Base-by-base conservation (phyloP, 2,329 filamentous ascomycete species). In the Diplodia sapinea region DNA sequence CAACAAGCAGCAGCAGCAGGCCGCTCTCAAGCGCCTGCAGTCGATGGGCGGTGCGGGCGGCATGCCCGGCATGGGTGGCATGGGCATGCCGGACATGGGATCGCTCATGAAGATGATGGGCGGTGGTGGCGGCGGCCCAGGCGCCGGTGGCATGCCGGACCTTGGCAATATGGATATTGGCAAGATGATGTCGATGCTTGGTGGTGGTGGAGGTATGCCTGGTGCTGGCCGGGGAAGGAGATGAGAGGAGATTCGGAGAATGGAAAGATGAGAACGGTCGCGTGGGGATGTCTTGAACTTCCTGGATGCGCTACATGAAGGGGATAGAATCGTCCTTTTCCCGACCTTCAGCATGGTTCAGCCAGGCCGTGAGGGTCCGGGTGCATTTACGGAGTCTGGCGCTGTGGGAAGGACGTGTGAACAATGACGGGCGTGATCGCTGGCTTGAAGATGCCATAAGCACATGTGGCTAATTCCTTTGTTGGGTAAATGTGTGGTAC, bases 1-100 rank as follows among this genome's bases (percentile, higher is more conserved):
- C 36, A 97, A 95, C 79, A 88, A 92, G 38, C 93, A 97, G 78
- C 94, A 98, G 80, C 87, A 98, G 81, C 94, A 94, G 0, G 94
- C 95, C 2, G 96, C 98, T 93, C 95, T 99, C 82, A 97, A 97
- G 82, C 86, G 94, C 13, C 84, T 99, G 81, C 91, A 94, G 77
- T 92, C 91, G 72, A 96, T 98, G 92, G 95, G 94, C 40, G 92
- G 91, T 40, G 88, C 82, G 1, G 86, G 83, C 1, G 86, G 85
- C 47, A 82, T 82, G 29, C 82, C 81, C 15, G 85, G 85, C 72
- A 76, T 78, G 65, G 78, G 82, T 50, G 85, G 86, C 6, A 93
- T 93, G 20, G 75, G 75, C 11, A 93, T 93, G 90, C 90, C 90
- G 0, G 93, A 96, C 74, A 91, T 97, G 86, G 88, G 88, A 38